Evolutionary conservation across 1,284 basidiomycete species (phyloP).

Genomic region (Tranzscheliella williamsii): DNA sequence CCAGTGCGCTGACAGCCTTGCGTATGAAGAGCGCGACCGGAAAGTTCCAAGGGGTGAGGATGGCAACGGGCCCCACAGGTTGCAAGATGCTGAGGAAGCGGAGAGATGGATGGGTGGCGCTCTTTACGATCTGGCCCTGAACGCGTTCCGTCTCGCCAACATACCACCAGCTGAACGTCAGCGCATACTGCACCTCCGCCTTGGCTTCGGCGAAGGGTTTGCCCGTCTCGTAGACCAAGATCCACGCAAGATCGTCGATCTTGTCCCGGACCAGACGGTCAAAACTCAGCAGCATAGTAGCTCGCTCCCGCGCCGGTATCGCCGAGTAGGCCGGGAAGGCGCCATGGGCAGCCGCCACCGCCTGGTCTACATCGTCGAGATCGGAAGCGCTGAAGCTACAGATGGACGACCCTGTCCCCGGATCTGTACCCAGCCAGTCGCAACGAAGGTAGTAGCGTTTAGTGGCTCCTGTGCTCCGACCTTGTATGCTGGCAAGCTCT

Average conservation of each 20-base stretch:
- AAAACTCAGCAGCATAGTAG: constrained; percentile 50
- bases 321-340: constrained; percentile 49
- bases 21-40: constrained; percentile 70
- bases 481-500: too few relatives aligned
- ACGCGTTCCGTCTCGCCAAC: constrained; percentile 49
- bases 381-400: constrained; percentile 30
- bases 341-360: constrained; percentile 47
- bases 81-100: constrained; percentile 87
- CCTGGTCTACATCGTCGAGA: constrained; percentile 51
- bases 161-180: constrained; percentile 59
- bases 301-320: constrained; percentile 46
- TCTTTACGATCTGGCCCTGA: constrained; percentile 74
- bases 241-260: constrained; percentile 55
- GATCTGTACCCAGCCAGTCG: constrained; percentile 7
- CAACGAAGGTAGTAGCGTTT: neutral
- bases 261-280: constrained; percentile 46
- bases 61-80: constrained; percentile 71
- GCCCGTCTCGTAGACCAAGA: constrained; percentile 59
- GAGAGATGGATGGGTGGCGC: constrained; percentile 72
- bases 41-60: constrained; percentile 62
- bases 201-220: constrained; percentile 54
- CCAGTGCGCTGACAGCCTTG: constrained; percentile 83
- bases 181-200: constrained; percentile 53
- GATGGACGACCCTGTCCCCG: constrained; percentile 19
- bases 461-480: neutral